These are phyloP conservation scores for Mortierella sp. DNA, from an alignment of 371 early-diverging fungal genomes.

Conservation along the genomic window DNA sequence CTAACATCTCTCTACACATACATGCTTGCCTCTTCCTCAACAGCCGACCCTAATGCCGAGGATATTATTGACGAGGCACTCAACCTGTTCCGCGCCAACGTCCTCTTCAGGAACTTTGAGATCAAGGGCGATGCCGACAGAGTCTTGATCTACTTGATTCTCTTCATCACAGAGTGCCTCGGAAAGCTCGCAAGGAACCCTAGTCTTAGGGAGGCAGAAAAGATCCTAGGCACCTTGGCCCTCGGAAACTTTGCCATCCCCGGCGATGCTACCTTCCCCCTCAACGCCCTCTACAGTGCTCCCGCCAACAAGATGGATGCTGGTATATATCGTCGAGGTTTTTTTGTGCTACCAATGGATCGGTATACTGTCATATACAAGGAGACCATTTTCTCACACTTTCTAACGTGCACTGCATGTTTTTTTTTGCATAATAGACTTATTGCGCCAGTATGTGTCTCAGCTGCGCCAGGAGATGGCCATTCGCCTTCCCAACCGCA, in stretches of 20 bases:
- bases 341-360: not conserved
- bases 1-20: not conserved
- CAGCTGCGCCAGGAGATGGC: slow-evolving; percentile 94
- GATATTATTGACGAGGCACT: slow-evolving; percentile 97
- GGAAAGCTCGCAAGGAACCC: slow-evolving; percentile 74
- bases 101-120: slow-evolving; percentile 98
- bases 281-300: slow-evolving; percentile 88
- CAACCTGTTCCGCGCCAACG: slow-evolving; percentile 94
- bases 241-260: slow-evolving; percentile 93
- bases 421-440: slow-evolving; percentile 65
- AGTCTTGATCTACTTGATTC: slow-evolving; percentile 92
- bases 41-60: slow-evolving; percentile 74
- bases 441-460: slow-evolving; percentile 87
- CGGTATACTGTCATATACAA: not conserved
- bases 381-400: not conserved
- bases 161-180: slow-evolving; percentile 93
- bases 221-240: slow-evolving; percentile 86
- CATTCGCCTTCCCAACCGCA: slow-evolving; percentile 77
- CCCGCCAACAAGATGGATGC: slow-evolving; percentile 83
- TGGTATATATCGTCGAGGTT: slow-evolving; percentile 63
- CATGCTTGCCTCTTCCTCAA: not conserved
- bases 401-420: slow-evolving; percentile 1
- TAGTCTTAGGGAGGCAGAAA: slow-evolving; percentile 78
- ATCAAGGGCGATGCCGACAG: slow-evolving; percentile 95
- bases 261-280: slow-evolving; percentile 92